Base-by-base conservation (phyloP, 2,329 filamentous ascomycete species). In the Arthrobotrys musiformis region DNA sequence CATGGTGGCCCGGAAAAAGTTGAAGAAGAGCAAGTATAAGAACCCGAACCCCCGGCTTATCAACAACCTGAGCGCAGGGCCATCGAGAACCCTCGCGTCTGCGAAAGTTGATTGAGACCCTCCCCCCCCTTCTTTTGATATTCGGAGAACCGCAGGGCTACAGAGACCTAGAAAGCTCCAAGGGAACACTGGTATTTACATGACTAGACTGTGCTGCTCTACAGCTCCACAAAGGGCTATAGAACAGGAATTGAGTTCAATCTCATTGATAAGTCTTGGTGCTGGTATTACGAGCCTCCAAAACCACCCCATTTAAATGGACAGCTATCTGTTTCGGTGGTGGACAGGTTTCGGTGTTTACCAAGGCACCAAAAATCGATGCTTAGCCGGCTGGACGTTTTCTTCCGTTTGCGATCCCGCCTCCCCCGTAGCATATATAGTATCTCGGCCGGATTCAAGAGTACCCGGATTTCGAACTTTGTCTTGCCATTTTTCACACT, bases 1-100 rank as follows among this genome's bases (percentile, higher is more conserved):
- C 76, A 99, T 99, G 95, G 95, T 98, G 37, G 95, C 95, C 6
- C 88, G 95, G 74, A 97, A 97, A 86, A 91, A 92, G 72, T 86
- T 97, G 48, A 97, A 97, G 84, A 92, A 96, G 84, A 90, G 89
- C 83, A 94, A 94, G 83, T 92, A 91, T 83, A 92, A 91, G 84
- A 89, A 89, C 77, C 87, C 89, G 17, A 89, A 90, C 48, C 85
- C 92, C 76, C 89, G 90, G 74, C 89, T 95, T 79, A 90, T 93
- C 79, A 97, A 97, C 84, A 94, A 96, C 80, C 86, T 97, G 17
- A 70, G 17, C 19, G 56, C 58, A 33, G 64, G 64, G n/a, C 33
- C 66, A 15, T 77, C 66, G 42, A 77, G 73, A 22, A 70, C 66
- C 7, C 66, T 77, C 40, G 73, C 73, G 6, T 70, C 56, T 46